These are phyloP conservation scores for Halteria grandinella DNA, from an alignment of 73 alveolate genomes.

Conservation along the genomic window DNA sequence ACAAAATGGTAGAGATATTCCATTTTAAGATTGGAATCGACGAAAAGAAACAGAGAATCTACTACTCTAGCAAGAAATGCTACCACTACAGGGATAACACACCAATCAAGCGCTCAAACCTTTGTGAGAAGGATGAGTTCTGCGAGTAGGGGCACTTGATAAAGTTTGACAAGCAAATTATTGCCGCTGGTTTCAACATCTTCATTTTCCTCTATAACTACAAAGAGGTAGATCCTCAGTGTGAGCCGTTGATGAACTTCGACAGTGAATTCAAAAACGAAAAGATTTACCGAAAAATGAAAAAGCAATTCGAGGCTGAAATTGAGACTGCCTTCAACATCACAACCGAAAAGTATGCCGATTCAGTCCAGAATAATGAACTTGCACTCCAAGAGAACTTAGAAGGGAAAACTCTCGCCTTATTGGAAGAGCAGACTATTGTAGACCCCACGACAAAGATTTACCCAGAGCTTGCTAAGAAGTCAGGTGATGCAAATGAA, in stretches of 20 bases:
- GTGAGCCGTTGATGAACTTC: no score
- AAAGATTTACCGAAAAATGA: no score
- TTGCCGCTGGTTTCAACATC: constrained; percentile 31
- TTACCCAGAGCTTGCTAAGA: no score
- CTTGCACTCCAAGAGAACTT: no score
- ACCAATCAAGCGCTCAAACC: constrained; percentile 19
- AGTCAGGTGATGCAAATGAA: no score
- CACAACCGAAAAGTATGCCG: no score
- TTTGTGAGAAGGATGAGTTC: constrained; percentile 50
- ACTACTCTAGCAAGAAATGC: constrained; percentile 46
- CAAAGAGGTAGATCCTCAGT: no score
- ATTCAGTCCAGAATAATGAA: no score
- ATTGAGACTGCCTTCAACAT: not conserved
- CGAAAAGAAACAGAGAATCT: constrained; percentile 1
- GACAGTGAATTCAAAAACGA: no score
- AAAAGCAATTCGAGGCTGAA: not conserved
- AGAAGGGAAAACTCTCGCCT: no score
- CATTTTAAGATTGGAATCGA: constrained; percentile 42
- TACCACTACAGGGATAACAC: constrained; percentile 18
- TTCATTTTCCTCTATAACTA: constrained; percentile 2
- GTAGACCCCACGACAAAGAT: no score
- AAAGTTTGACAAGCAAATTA: constrained; percentile 3
- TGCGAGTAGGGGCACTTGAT: constrained; percentile 46
- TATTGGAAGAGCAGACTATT: no score
- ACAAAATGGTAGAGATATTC: constrained; percentile 39